Evolutionary conservation across 768 basidiomycete species (phyloP), one percentile per base, ranked within the genome.

Genomic region (Mycena galopus): DNA sequence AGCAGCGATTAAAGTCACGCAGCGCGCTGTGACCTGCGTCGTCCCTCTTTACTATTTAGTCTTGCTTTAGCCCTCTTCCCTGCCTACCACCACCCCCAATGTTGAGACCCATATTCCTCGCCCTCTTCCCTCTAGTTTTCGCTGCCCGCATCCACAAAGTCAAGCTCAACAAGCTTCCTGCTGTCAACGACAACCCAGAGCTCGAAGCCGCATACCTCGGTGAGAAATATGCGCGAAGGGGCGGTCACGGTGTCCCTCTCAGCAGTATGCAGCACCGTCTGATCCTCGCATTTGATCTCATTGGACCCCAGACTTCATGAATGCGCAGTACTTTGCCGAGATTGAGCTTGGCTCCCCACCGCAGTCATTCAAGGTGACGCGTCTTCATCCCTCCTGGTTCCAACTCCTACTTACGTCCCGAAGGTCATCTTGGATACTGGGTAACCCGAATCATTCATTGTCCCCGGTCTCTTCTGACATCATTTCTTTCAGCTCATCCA

Each of bases 401-500:
- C 67, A 7, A 16, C 42, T 2, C 35, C 14, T 61, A 56, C 69
- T 32, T 76, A 47, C 93, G 89, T 97, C 97, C 9, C 12, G 88
- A 96, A 97, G 84, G 96, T 98, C 78, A 91, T 98, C 71, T 90
- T 98, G 68, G 97, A 98, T 81, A 98, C 97, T 56, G 94, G 94
- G 93, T 93, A 79, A 27, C 76, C 37, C 29, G 44, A 53, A 6
- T 12, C n/a, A 30, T 14, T 44, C 56, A 16, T 55, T 21, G 44
- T 35, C 51, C 59, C 17, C 69, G 55, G 66, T 27, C 23, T 55
- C 76, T 75, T 50, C n/a, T n/a, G n/a, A 71, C 61, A 50, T 61
- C 37, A 23, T 39, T 19, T n/a, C 4, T 55, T 73, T 30, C 63
- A 94, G 94, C 11, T 96, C 94, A 61, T 93, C 92, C 84, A 98